These are phyloP conservation scores for sunflower (Helianthus annuus) DNA, from an alignment of 129 eudicot species.

Conservation along the genomic window HanXRQr2.0-SUNRISE NC_035438.2:15562005-15562504, in stretches of 20 bases:
- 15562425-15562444: too few species aligned
- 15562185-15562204: conserved; percentile 76
- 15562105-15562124: conserved; percentile 72
- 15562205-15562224: conserved; percentile 86
- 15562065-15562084: conserved; percentile 75
- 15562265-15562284: conserved; percentile 85
- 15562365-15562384: background rate
- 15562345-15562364: background rate
- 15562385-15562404: too few species aligned
- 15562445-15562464: too few species aligned
- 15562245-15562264: conserved; percentile 63
- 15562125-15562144: conserved; percentile 77
- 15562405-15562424: too few species aligned
- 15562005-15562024: conserved; percentile 43
- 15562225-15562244: conserved; percentile 57
- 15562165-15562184: conserved; percentile 77
- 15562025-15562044: conserved; percentile 70
- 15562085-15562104: conserved; percentile 78
- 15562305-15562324: conserved; percentile 23
- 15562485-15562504: too few species aligned
- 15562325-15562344: background rate
- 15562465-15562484: too few species aligned
- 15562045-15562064: conserved; percentile 73
- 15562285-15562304: conserved; percentile 84
- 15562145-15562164: conserved; percentile 59